Evolutionary conservation across 305 asterid species (phyloP).

Genomic region (Plantago coronopus): DNA sequence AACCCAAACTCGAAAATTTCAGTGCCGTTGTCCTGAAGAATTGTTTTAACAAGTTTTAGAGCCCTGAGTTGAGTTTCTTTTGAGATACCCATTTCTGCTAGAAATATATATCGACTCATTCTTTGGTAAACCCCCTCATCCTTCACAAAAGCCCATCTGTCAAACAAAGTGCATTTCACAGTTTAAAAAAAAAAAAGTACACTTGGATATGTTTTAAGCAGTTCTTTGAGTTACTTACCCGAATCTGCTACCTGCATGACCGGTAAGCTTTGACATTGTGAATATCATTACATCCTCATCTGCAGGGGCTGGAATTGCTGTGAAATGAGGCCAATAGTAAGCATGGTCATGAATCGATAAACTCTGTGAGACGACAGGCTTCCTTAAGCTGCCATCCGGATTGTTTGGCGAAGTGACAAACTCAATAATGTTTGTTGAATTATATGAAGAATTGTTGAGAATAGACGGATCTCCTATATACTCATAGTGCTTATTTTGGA

Average conservation of each 20-base stretch:
- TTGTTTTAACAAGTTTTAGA: constrained; percentile 45
- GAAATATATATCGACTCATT: constrained; percentile 26
- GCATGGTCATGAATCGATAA: constrained; percentile 53
- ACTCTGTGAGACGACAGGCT: constrained; percentile 39
- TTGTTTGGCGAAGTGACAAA: constrained; percentile 74
- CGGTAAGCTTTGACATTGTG: constrained; percentile 66
- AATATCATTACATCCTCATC: constrained; percentile 66
- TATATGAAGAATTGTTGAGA: constrained; percentile 29
- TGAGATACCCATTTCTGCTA: constrained; percentile 47
- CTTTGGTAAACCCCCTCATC: constrained; percentile 41
- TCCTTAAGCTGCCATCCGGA: constrained; percentile 52
- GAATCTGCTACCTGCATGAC: constrained; percentile 72
- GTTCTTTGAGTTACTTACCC: constrained; percentile 36
- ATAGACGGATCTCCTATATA: constrained; percentile 45
- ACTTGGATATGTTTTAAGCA: too few relatives aligned
- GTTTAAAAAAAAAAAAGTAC: too few relatives aligned
- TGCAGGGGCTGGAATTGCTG: constrained; percentile 62
- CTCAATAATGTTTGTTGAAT: constrained; percentile 39
- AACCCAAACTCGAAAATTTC: constrained; percentile 42
- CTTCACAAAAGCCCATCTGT: constrained; percentile 71
- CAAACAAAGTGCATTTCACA: neutral
- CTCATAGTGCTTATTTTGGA: constrained; percentile 34
- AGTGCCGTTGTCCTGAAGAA: constrained; percentile 29
- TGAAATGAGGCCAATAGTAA: constrained; percentile 70
- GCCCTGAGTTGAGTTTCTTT: constrained; percentile 64